Base-by-base conservation (phyloP, 257 asterid genomes). In the Plectranthus barbatus region DNA sequence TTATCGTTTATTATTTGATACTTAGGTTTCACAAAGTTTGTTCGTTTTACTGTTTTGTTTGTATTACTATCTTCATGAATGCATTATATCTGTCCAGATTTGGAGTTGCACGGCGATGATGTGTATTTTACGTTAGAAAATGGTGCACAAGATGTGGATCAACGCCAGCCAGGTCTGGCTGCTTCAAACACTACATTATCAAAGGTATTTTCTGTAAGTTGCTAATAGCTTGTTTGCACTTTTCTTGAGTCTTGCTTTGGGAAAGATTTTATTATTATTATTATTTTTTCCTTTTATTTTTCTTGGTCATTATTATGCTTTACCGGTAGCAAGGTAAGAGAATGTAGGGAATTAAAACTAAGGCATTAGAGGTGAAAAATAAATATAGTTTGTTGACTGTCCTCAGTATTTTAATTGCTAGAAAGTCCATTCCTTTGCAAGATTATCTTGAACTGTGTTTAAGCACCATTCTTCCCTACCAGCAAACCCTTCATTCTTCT, bases 101-200 rank as follows among this genome's bases (percentile, higher is more conserved):
- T 89, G 88, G 96, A 80, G 80, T 80, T 92, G 77, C 97, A 86
- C 57, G 97, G 95, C 1, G 99, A 92, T 75, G 99, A 92, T 67
- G 85, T 92, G 58, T 92, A 89, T 72, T 92, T 83, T 73, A 89
- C 97, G 24, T 77, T 89, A 75, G 97, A 92, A 66, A 78, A 79
- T 67, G 72, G 83, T 48, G 67, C 72, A 3, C 92, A 81, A 76
- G 88, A 80, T 67, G 86, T 60, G 45, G 81, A 75, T 74, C 88
- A 75, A 64, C 77, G 69, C 7, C 77, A 68, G 15, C 64, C 76
- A 1, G 68, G 64, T 52, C 51, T 41, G 44, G 55, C 77, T 69
- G 24, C 86, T 61, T 37, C 84, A 55, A 88, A 61, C 72, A 12
- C 81, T 12, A 42, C 86, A 11, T 65, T 81, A 1, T 73, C 87